Evolutionary conservation across 2,329 filamentous ascomycete species (phyloP), one percentile per base, ranked within the genome.

Genomic region (Penicillium griseofulvum): DNA sequence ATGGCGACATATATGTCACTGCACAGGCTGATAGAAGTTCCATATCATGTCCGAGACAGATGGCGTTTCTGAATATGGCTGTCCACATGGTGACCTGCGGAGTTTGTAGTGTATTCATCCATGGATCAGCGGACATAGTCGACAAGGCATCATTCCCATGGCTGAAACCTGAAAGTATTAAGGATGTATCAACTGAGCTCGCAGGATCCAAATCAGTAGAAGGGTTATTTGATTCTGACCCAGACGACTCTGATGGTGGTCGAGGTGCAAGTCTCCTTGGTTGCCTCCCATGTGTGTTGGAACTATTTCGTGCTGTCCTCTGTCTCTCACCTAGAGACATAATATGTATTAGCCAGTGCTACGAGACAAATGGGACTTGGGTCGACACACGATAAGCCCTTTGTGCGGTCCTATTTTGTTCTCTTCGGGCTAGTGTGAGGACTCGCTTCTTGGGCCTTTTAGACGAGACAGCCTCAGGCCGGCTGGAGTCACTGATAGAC

Each of bases 321-420:
- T 62, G 57, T 43, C 62, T 49, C 29, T 62, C 56, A 10, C 62
- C 59, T 60, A 26, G 31, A 34, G 31, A 34, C 17, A 5, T 9
- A 1, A 10, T 6, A 11, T 22, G 14, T 5, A 16, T 50, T 47
- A 54, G 45, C n/a, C 12, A n/a, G 17, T 3, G 7, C 2, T 6
- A n/a, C 14, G 6, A 34, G 5, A 33, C 16, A n/a, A 19, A 24
- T 17, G 11, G 16, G 5, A 2, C 14, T 24, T 5, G 9, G 5
- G 14, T 16, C 14, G 31, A 65, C 70, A 44, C 61, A 76, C 74
- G 66, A 47, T 71, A 75, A 1, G 66, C 58, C 52, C 66, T 66
- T 54, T 76, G 74, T 10, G 73, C 69, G 12, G 65, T 50, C 14
- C 66, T 65, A 42, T 77, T 77, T 55, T 76, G 74, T 45, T 72